Evolutionary conservation across 164 flowering plant genomes (phyloP).

Genomic region (Umbellularia californica): DNA sequence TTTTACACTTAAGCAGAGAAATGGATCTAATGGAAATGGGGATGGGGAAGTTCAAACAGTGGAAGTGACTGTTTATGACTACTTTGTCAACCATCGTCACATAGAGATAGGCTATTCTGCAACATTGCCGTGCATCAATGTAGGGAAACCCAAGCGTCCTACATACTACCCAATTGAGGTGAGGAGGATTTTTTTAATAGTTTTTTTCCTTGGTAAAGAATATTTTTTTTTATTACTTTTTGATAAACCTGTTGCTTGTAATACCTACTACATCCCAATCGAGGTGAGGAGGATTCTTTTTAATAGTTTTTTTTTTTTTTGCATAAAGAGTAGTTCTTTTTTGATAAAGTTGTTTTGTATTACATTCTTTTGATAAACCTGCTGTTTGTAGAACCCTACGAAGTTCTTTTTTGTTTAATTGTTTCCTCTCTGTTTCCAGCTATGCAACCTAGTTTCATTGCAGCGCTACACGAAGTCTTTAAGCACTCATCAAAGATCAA

Average conservation of each 20-base stretch:
- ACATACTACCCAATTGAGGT: constrained; percentile 68
- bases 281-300: constrained; percentile 36
- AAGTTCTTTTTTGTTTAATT: too few relatives aligned
- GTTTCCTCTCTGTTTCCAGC: constrained; percentile 30
- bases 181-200: background rate
- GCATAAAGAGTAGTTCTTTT: background rate
- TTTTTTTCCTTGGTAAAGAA: background rate
- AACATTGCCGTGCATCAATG: constrained; percentile 59
- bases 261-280: constrained; percentile 49
- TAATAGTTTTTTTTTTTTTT: background rate
- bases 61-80: constrained; percentile 60
- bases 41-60: constrained; percentile 23
- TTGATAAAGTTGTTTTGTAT: background rate
- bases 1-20: constrained; percentile 46
- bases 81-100: constrained; percentile 41
- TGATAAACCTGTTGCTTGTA: background rate
- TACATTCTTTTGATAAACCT: constrained; percentile 28
- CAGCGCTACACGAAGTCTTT: constrained; percentile 90
- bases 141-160: constrained; percentile 65
- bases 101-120: constrained; percentile 40
- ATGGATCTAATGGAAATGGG: constrained; percentile 18
- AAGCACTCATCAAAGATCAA: constrained; percentile 59
- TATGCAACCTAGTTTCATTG: constrained; percentile 69
- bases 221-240: background rate
- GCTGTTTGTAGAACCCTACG: constrained; percentile 17